These are phyloP conservation scores for Delonix regia DNA, from an alignment of 306 rosid genomes.

Conservation along the genomic window DNA sequence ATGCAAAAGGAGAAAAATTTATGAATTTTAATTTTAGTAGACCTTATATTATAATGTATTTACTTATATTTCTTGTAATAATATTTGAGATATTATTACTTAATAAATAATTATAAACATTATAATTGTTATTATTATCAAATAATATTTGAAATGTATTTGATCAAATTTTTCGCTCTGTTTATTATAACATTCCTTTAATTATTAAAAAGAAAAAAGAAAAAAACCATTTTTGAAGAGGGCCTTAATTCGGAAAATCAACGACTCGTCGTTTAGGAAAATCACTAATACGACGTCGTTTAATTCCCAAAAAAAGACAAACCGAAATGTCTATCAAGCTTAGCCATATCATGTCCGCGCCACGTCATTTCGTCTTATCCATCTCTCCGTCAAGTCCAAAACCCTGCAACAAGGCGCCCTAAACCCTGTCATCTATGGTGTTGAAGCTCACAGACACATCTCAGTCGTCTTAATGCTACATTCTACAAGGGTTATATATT, in stretches of 20 bases:
- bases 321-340: conserved; percentile 25
- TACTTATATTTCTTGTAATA: too few relatives aligned
- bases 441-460: conserved; percentile 20
- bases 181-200: too few relatives aligned
- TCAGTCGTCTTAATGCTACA: conserved; percentile 19
- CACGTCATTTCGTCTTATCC: conserved; percentile 40
- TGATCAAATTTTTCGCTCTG: too few relatives aligned
- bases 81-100: too few relatives aligned
- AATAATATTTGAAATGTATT: too few relatives aligned
- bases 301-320: not conserved
- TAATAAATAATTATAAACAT: too few relatives aligned
- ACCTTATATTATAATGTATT: too few relatives aligned
- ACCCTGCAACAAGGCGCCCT: conserved; percentile 37
- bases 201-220: too few relatives aligned
- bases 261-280: not conserved
- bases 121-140: too few relatives aligned
- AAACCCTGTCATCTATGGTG: conserved; percentile 38
- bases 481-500: conserved; percentile 15
- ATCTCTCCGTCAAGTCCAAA: conserved; percentile 21
- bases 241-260: not conserved
- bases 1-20: too few relatives aligned
- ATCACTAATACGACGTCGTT: not conserved
- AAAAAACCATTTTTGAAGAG: too few relatives aligned
- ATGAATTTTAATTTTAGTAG: too few relatives aligned
- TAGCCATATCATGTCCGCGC: not conserved